Conservation (phyloP, 1,284 basidiomycete species). For the Trichosporon sp. region DNA sequence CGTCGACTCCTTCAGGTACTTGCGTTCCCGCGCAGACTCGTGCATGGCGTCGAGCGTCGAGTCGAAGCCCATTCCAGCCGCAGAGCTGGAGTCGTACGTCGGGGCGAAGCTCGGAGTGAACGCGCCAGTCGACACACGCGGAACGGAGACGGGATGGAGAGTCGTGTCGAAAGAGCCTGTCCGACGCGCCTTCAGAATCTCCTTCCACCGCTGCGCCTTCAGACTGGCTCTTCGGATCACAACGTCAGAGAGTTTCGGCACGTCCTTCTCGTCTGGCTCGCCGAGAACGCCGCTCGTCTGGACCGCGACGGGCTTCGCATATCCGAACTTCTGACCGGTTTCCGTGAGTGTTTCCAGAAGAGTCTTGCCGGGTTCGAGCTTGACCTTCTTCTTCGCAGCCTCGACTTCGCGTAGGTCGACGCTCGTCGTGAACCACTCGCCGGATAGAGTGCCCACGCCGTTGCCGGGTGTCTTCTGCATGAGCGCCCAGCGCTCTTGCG, state of each 20-base stretch:
- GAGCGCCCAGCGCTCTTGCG: conserved; percentile 39
- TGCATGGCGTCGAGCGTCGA: conserved; percentile 38
- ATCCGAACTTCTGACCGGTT: conserved; percentile 30
- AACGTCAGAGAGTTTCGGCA: conserved; percentile 28
- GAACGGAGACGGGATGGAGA: conserved; percentile 8
- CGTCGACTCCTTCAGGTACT: neutral
- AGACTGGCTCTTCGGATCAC: conserved; percentile 37
- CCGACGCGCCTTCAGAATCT: conserved; percentile 11
- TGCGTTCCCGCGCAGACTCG: conserved; percentile 28
- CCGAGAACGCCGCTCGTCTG: conserved; percentile 24
- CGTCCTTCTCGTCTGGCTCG: conserved; percentile 4
- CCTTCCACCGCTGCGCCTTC: conserved; percentile 41
- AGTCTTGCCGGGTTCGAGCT: conserved; percentile 18
- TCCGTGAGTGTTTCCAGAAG: conserved; percentile 23
- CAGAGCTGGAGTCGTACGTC: conserved; percentile 33
- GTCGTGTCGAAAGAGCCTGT: conserved; percentile 3
- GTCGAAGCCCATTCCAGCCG: conserved; percentile 34
- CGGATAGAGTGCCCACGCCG: conserved; percentile 16
- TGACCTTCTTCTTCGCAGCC: conserved; percentile 10
- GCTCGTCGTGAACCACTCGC: conserved; percentile 42
- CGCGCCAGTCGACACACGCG: neutral
- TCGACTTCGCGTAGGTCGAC: conserved; percentile 34
- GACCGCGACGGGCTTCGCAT: conserved; percentile 32
- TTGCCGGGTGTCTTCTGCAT: conserved; percentile 33
- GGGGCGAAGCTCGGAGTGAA: conserved; percentile 41